These are phyloP conservation scores for Arthonia radiata DNA, from an alignment of 495 filamentous ascomycete genomes.

Conservation along the genomic window DNA sequence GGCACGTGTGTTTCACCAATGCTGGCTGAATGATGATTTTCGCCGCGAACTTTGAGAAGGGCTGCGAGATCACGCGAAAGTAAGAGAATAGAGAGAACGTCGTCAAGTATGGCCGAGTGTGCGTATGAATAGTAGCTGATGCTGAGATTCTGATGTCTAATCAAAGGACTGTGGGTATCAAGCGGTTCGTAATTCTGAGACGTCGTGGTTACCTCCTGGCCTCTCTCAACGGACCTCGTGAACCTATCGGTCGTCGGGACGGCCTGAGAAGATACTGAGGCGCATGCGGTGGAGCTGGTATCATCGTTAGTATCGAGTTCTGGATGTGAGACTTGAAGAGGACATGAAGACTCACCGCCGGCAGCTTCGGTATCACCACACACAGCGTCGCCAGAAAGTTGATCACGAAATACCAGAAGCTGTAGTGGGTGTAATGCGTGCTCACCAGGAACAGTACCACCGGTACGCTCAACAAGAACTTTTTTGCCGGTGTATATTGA, in stretches of 20 bases:
- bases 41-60: too few species aligned
- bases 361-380: slow-evolving; percentile 88
- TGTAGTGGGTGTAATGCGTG: slow-evolving; percentile 97
- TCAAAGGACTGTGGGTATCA: too few species aligned
- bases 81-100: too few species aligned
- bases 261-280: slow-evolving; percentile 36
- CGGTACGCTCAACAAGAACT: slow-evolving; percentile 84
- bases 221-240: too few species aligned
- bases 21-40: background rate
- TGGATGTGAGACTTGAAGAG: slow-evolving; percentile 2
- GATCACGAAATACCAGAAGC: slow-evolving; percentile 84
- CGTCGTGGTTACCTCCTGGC: too few species aligned
- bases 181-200: too few species aligned
- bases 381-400: slow-evolving; percentile 79
- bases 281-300: slow-evolving; percentile 44
- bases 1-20: background rate
- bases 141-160: too few species aligned
- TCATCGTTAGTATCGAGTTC: slow-evolving; percentile 3
- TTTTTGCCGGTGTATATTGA: slow-evolving; percentile 96
- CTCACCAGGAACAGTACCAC: slow-evolving; percentile 85
- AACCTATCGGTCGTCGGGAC: slow-evolving; percentile 25
- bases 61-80: too few species aligned
- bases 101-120: too few species aligned
- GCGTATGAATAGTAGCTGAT: too few species aligned
- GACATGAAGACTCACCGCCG: slow-evolving; percentile 39